phyloP scores from a whole-genome alignment of 2,329 filamentous ascomycete species.

The Alternaria arborescens region DNA sequence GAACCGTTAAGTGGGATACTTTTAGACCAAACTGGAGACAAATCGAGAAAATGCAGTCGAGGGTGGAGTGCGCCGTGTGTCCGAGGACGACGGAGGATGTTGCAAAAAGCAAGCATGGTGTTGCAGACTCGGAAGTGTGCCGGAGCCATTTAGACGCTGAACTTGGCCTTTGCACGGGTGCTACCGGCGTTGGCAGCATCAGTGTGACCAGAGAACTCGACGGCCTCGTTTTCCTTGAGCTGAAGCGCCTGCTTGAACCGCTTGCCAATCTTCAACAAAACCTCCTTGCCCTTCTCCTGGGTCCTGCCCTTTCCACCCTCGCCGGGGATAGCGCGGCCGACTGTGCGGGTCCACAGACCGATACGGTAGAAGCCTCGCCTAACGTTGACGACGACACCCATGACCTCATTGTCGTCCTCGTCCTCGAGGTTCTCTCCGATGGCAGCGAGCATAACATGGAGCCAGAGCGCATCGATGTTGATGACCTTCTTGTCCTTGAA shows the following conservation, averaged over 20 bases:
- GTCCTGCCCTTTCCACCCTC: constrained; percentile 80
- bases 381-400: constrained; percentile 99
- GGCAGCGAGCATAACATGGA: constrained; percentile 94
- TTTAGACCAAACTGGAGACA: constrained; percentile 37
- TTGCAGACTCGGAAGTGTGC: constrained; percentile 6
- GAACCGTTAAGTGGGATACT: constrained; percentile 39
- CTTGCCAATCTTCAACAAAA: constrained; percentile 83
- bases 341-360: constrained; percentile 95
- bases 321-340: constrained; percentile 81
- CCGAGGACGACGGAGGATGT: constrained; percentile 13
- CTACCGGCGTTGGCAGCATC: constrained; percentile 93
- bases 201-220: constrained; percentile 97
- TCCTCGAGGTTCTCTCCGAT: constrained; percentile 98
- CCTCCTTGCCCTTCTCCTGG: constrained; percentile 82
- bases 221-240: constrained; percentile 75
- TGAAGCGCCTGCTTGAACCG: constrained; percentile 93
- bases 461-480: constrained; percentile 94
- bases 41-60: constrained; percentile 29
- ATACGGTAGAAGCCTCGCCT: constrained; percentile 98
- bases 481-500: constrained; percentile 95
- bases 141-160: constrained; percentile 70
- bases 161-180: constrained; percentile 95
- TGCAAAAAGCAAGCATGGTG: constrained; percentile 10
- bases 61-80: constrained; percentile 17
- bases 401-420: constrained; percentile 94